These are phyloP conservation scores for Colletotrichum sp. DNA, from an alignment of 2,329 filamentous ascomycete genomes.

Conservation along the genomic window DNA sequence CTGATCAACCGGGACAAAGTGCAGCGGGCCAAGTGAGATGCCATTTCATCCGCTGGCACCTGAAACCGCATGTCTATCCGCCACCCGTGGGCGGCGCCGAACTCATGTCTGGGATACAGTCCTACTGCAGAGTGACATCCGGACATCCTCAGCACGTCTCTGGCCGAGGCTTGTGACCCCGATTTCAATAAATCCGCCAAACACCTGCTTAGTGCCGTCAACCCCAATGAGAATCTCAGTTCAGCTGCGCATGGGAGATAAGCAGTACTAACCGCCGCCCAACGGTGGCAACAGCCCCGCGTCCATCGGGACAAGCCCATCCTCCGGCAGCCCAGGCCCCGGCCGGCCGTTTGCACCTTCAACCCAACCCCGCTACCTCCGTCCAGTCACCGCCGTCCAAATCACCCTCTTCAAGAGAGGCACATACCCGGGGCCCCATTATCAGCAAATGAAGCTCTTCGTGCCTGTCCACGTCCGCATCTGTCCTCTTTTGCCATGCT, in stretches of 20 bases:
- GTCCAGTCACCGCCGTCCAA: not conserved
- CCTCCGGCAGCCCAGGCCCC: not conserved
- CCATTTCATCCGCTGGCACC: not conserved
- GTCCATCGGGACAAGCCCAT: not conserved
- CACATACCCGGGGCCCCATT: not conserved
- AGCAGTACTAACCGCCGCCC: not conserved
- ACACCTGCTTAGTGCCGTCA: not conserved
- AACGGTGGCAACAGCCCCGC: not conserved
- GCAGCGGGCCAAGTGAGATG: not conserved
- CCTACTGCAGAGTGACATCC: not conserved
- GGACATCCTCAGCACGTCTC: not conserved
- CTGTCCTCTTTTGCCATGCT: not conserved
- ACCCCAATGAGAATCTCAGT: not conserved
- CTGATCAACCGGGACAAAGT: not conserved
- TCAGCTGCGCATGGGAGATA: not conserved
- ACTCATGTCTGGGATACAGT: not conserved
- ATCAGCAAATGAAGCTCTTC: not conserved
- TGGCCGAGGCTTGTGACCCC: not conserved
- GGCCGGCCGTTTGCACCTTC: not conserved
- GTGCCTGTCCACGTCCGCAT: not conserved
- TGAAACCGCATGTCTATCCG: conserved; percentile 6
- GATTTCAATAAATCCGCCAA: not conserved
- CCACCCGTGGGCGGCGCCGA: not conserved
- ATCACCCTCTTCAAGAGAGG: not conserved
- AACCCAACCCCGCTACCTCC: not conserved